phyloP scores from a whole-genome alignment of 1,139 yeast genomes.

The Scheffersomyces lignicola region DNA sequence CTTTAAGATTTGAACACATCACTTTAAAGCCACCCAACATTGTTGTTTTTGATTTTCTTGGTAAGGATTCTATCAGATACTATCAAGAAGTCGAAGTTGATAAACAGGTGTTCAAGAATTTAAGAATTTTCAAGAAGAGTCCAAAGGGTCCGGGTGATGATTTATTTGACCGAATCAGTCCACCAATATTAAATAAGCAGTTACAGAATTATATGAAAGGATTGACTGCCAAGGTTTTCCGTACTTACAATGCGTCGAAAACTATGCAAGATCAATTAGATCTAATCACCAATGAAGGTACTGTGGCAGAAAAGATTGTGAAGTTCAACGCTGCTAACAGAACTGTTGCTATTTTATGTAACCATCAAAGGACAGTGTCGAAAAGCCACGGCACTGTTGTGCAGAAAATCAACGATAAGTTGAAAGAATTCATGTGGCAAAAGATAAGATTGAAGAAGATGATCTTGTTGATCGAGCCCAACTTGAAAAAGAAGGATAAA shows the following conservation, averaged over 20 bases:
- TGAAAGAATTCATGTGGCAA: conserved; percentile 83
- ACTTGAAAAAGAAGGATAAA: conserved; percentile 50
- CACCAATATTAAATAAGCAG: conserved; percentile 78
- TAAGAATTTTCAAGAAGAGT: conserved; percentile 79
- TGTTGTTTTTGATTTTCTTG: conserved; percentile 90
- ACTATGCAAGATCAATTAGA: conserved; percentile 96
- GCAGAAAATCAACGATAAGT: conserved; percentile 72
- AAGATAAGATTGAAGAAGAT: conserved; percentile 71
- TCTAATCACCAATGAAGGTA: conserved; percentile 77
- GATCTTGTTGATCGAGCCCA: conserved; percentile 65
- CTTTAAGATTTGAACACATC: conserved; percentile 85
- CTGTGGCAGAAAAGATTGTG: conserved; percentile 83
- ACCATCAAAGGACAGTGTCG: conserved; percentile 92
- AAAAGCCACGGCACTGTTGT: conserved; percentile 81
- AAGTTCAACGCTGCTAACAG: conserved; percentile 93
- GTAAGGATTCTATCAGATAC: conserved; percentile 92
- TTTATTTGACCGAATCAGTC: conserved; percentile 86
- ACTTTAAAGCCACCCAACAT: conserved; percentile 82
- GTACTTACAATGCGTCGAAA: conserved; percentile 95
- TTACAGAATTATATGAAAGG: conserved; percentile 91
- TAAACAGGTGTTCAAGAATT: conserved; percentile 82
- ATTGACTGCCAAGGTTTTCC: conserved; percentile 92
- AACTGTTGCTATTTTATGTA: conserved; percentile 93
- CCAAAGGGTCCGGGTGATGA: conserved; percentile 93
- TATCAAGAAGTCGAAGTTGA: conserved; percentile 93